Base-by-base conservation (phyloP, 225 moss, liverwort and hornwort genomes). In the Antitrichia curtipendula region DNA sequence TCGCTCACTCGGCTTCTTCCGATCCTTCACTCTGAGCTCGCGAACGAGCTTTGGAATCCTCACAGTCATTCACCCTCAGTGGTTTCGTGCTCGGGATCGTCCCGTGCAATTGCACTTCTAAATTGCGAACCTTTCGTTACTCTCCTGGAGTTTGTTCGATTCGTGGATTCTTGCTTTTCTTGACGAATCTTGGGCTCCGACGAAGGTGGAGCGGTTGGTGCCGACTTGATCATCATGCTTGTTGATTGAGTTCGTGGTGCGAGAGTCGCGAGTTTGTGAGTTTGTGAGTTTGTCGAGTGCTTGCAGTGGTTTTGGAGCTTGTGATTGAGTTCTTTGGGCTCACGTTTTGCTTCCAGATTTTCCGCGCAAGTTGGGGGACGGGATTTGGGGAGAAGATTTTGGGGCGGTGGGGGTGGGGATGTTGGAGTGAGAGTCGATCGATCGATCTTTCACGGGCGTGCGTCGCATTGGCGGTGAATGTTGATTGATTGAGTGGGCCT, bases 391-490 rank as follows among this genome's bases (percentile, higher is more conserved):
- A 38, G 72, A 32, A 43, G 36, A 41, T 65, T 65, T 23, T 68
- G 36, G 53, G 62, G 52, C 20, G 23, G 21, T 87, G 25, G 41
- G 41, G 19, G 63, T 32, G 49, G 38, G 54, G 29, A 45, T 28
- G 72, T 74, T 49, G 50, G 29, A 59, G 87, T 29, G 71, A 50
- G 71, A 47, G 86, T 31, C 34, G 73, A 24, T 65, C 43, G 64
- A 19, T 79, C 56, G 78, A 41, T 75, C 83, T 23, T 34, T 16
- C 61, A 57, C 17, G 14, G 32, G 16, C 15, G 66, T 53, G 66
- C 23, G 75, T 91, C 43, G 32, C 89, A 90, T 90, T 91, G 82
- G 86, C 45, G 82, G 80, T 88, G 63, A 83, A 72, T 88, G 82
- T 83, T 86, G 68, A 65, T 85, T 58, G 68, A 83, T 41, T 77